Conservation (phyloP, 805 yeast species). For the Babjeviella inositovora region DNA sequence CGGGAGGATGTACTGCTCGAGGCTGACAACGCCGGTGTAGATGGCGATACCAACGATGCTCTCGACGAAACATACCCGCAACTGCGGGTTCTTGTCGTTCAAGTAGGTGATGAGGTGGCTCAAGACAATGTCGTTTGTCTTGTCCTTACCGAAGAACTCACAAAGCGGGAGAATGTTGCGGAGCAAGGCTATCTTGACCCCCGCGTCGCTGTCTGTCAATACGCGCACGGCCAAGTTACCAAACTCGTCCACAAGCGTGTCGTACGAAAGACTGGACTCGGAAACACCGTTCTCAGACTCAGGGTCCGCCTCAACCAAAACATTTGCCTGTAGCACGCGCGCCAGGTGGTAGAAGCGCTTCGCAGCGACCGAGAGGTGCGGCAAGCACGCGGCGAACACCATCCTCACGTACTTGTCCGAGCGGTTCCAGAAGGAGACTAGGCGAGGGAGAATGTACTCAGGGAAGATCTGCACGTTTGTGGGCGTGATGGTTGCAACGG, state of each 20-base stretch:
- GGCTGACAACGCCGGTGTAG: conserved; percentile 63
- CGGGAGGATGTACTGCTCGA: conserved; percentile 84
- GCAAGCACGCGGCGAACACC: conserved; percentile 58
- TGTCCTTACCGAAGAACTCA: conserved; percentile 70
- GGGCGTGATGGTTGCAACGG: conserved; percentile 53
- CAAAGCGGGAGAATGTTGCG: conserved; percentile 65
- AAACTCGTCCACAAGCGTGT: conserved; percentile 31
- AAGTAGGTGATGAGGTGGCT: conserved; percentile 87
- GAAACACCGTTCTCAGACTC: conserved; percentile 23
- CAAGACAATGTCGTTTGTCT: conserved; percentile 73
- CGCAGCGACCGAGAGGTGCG: conserved; percentile 53
- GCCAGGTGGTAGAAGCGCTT: conserved; percentile 48
- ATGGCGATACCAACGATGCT: conserved; percentile 62
- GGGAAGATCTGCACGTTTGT: conserved; percentile 65
- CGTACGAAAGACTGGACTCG: conserved; percentile 19
- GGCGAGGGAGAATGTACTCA: conserved; percentile 67
- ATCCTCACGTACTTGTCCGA: conserved; percentile 29
- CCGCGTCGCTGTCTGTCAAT: conserved; percentile 51
- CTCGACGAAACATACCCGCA: conserved; percentile 57
- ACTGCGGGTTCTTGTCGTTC: conserved; percentile 57
- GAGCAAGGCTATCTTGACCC: conserved; percentile 57
- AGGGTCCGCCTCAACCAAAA: conserved; percentile 17
- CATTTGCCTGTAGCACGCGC: conserved; percentile 23
- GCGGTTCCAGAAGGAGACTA: conserved; percentile 21
- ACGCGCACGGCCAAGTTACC: conserved; percentile 50